Base-by-base conservation (phyloP, 768 basidiomycete species). In the Russula lepida region DNA sequence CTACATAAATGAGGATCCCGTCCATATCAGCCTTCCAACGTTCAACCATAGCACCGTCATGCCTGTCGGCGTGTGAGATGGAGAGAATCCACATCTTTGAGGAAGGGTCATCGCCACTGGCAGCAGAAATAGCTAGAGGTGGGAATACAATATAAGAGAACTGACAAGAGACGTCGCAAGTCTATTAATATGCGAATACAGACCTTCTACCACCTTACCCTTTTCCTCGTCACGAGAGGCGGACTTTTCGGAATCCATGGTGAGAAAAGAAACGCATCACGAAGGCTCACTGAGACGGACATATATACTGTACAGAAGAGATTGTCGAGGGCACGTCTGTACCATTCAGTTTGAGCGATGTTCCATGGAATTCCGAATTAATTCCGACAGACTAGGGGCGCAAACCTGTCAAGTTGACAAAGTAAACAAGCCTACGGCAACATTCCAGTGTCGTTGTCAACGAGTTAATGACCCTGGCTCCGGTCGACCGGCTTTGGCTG, bases 1-100 rank as follows among this genome's bases (percentile, higher is more conserved):
- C n/a, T 23, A 64, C 63, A n/a, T 62, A 64, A 23, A 64, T 62
- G 39, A 64, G 58, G 28, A 64, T 64, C 13, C 63, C 63, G 12
- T 64, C 63, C 63, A 61, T 61, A 15, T 61, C 63, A 4, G 17
- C 33, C 32, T 52, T 64, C 59, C 58, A 64, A 17, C 59, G 53
- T 5, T 64, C 32, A 2, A 35, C 48, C 53, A 64, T 56, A 2
- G 13, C 59, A 17, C 30, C 19, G 21, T 64, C 63, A n/a, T 37
- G 33, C 28, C 47, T 27, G 2, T 54, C 49, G 28, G 54, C 47
- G 7, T 52, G 39, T 33, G 53, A 12, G 37, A 62, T 17, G 48
- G 49, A 61, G 41, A 64, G 27, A 37, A n/a, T 13, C 63, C 63
- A 64, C 54, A 64, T 64, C 44, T 62, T 64, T n/a, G 49, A 50